Evolutionary conservation across 116 monocot genomes (phyloP), one percentile per base, ranked within the genome.

Genomic region (Posidonia oceanica): DNA sequence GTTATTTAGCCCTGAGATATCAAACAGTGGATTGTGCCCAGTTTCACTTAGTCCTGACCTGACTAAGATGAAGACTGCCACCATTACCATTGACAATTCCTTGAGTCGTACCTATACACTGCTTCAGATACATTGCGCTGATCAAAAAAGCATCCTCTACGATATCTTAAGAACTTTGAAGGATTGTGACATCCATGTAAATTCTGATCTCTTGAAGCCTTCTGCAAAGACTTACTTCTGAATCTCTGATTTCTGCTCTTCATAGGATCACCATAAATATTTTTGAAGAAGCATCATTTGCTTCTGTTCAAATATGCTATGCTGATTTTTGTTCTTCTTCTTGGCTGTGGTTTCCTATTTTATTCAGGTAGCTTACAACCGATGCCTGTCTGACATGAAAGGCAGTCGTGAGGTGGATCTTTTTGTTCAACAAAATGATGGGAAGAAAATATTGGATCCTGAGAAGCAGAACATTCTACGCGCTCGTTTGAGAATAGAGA

Each of bases 71-170:
- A 85, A 83, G 72, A 83, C 79, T 55, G 79, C 77, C 42, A 74
- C 64, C 61, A 76, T 97, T 52, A 77, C 48, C 38, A 79, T 89
- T 52, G 96, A 97, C 70, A 91, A 97, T 67, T 82, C 85, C 7
- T 75, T 92, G 76, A 97, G 96, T 75, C 85, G 82, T 52, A 77
- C 74, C 0, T 88, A 97, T 66, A 91, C 92, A 42, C 66, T 97
- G 37, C 85, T 97, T 21, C 91, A 97, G 66, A 87, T 97, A 60
- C 79, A 83, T 42, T 91, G 96, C 71, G 77, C 76, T 54, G 85
- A 91, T 83, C 96, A 97, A 70, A 97, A 91, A 69, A 89, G 96
- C 48, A 85, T 97, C 23, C 74, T 91, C 22, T 97, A 97, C 74
- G 96, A 97, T 72, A 91, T 97, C 70, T 54, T 97, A 76, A 84